Evolutionary conservation across 805 yeast genomes (phyloP), one percentile per base, ranked within the genome.

Genomic region (Yamadazyma scolyti): DNA sequence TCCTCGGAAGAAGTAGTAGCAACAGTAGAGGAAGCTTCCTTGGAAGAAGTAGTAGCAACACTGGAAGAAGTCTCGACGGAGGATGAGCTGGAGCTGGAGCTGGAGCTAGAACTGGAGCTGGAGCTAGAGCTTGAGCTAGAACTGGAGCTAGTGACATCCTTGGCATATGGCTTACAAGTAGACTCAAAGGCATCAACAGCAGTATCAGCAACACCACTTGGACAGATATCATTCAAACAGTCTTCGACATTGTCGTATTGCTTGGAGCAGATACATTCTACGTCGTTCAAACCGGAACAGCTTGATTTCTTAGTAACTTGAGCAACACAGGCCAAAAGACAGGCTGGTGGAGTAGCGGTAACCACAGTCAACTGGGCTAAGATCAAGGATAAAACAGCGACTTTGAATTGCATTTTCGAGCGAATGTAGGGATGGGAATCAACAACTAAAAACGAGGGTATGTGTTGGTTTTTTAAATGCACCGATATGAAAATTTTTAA

Each of bases 311-410:
- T 73, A 40, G 72, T 67, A 34, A 82, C 89, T 49, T 75, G 71
- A 35, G 86, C 73, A 37, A 84, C 90, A 74, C 96, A 87, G 23
- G 95, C 94, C 56, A 88, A 69, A 44, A 88, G 64, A 69, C 96
- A 88, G 22, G 96, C 96, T 39, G 96, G 96, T 30, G 96, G 93
- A 34, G 90, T 69, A 33, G 84, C 80, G 27, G 77, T 56, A 31
- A 71, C 65, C 36, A 67, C 45, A 16, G 58, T 58, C 30, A 54
- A 43, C 26, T 51, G 43, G 20, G 54, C 43, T 27, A 63, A 46
- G 42, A 41, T 29, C 43, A 52, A 34, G 9, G 31, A 33, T 13
- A 28, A 12, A 16, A 35, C 16, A 16, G 27, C 20, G 18, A 30
- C 31, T 29, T 33, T 34, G 39, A 33, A 25, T 11, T 26, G 32